Percentiles rank a stretch among this genome's conserved stretches.
Conservation (phyloP, 768 basidiomycete species). For the Lentinula lateritia region DNA sequence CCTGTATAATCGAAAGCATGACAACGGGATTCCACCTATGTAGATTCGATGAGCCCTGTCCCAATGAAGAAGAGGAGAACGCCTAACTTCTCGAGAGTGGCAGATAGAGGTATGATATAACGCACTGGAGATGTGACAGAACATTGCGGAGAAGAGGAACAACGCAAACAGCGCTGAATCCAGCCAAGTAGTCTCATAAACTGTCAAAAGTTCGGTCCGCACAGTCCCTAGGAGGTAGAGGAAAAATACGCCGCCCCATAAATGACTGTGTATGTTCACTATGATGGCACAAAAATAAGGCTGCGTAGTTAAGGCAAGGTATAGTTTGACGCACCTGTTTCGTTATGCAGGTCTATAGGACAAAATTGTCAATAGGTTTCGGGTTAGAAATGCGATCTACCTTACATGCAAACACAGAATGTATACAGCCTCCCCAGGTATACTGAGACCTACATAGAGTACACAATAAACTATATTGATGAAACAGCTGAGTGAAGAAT, state of each 20-base stretch:
- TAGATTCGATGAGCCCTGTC: background rate
- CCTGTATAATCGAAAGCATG: constrained; percentile 74
- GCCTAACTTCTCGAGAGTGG: constrained; percentile 59
- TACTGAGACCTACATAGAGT: constrained; percentile 42
- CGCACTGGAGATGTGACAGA: constrained; percentile 68
- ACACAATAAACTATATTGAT: background rate
- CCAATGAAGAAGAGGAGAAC: background rate
- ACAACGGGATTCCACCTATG: constrained; percentile 48
- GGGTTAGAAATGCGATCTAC: too few relatives aligned
- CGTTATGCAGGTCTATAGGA: constrained; percentile 66
- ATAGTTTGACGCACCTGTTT: constrained; percentile 33
- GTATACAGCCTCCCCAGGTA: constrained; percentile 55
- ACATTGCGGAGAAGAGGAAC: constrained; percentile 68
- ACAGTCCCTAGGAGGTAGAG: constrained; percentile 48
- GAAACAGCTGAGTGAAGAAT: too few relatives aligned
- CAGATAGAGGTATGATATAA: constrained; percentile 68
- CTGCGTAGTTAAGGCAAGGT: background rate
- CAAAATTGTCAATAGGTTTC: too few relatives aligned
- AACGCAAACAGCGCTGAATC: constrained; percentile 56
- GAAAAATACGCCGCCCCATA: constrained; percentile 65
- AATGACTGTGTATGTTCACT: constrained; percentile 87
- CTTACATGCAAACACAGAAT: constrained; percentile 67
- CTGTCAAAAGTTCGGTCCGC: constrained; percentile 39
- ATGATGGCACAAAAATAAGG: background rate
- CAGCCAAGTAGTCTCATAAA: constrained; percentile 52